phyloP scores from a whole-genome alignment of 2,329 filamentous ascomycete species.

The Pestalotiopsis sp. region DNA sequence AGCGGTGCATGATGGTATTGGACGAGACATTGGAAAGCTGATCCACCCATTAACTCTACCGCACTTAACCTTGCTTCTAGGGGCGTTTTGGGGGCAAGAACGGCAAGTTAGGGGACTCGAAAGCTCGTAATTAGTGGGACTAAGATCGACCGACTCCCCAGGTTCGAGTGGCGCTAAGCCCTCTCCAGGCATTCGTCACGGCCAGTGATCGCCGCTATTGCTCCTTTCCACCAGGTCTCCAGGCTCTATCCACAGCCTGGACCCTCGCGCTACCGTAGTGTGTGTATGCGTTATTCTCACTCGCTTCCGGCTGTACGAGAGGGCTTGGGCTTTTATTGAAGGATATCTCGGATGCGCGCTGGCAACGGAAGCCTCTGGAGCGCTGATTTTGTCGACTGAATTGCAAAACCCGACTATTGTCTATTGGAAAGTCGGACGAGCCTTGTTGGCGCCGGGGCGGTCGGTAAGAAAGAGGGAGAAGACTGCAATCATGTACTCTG shows the following conservation, averaged over 20 bases:
- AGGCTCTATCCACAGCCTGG: not conserved
- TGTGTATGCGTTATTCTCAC: not conserved
- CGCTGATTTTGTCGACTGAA: not conserved
- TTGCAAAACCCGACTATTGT: not conserved
- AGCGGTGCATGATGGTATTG: not conserved
- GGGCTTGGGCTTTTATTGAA: not conserved
- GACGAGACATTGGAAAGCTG: not conserved
- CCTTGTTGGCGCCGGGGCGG: not conserved
- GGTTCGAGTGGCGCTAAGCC: constrained; percentile 1
- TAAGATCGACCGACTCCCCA: not conserved
- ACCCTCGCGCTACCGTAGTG: not conserved
- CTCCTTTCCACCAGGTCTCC: constrained; percentile 1
- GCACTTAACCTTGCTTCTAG: constrained; percentile 7
- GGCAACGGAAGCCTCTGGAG: not conserved
- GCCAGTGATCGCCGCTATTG: not conserved
- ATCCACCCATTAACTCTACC: constrained; percentile 6
- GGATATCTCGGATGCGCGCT: not conserved
- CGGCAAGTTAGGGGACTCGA: not conserved
- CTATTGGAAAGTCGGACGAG: not conserved
- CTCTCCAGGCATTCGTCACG: not conserved
- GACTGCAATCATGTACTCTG: not conserved
- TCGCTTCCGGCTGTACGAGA: not conserved
- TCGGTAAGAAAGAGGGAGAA: not conserved
- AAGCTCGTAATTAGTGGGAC: constrained; percentile 6
- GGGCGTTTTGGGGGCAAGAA: not conserved